Evolutionary conservation across 2,329 filamentous ascomycete species (phyloP), one percentile per base, ranked within the genome.

Genomic region (Pseudogymnoascus sp.): DNA sequence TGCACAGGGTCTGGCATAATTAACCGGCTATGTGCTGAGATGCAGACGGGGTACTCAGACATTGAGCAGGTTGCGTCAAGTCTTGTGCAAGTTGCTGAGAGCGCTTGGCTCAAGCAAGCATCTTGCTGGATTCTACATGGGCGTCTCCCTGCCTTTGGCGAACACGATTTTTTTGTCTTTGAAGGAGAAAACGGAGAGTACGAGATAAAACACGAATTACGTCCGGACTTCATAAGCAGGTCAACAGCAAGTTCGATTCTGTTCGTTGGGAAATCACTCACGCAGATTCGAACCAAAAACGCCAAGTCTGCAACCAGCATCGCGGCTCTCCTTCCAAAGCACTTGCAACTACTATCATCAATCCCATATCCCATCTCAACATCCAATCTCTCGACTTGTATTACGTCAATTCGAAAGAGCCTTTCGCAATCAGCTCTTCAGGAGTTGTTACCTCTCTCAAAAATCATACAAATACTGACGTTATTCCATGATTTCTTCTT

Each of bases 61-160:
- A 86, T 99, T 63, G 91, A 93, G 72, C 84, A 86, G 64, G 87
- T 90, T 40, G 89, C 91, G 0, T 77, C 86, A 66, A 85, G 88
- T 64, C 78, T 97, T 37, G 83, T 91, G n/a, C 83, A 80, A 12
- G 80, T 91, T 21, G 93, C 92, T 0, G 93, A 99, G 77, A 89
- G 85, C 31, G 89, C 93, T 7, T 99, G 95, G 95, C 78, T 97
- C 71, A 90, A 91, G 74, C 92, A 96, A 72, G 82, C 96, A 10
- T 90, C 91, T 3, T 89, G 90, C 25, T 99, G 93, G 93, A 82
- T 97, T 7, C 77, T 97, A 12, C 96, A 96, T 73, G 95, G 95
- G 4, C 86, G 89, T 60, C 77, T 96, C 64, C 93, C 93, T 0
- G 83, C 82, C 12, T 87, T 90, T 72, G 91, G 91, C 2, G 83